phyloP scores from a whole-genome alignment of 306 rosid species.

The Carpinus fangiana region DNA sequence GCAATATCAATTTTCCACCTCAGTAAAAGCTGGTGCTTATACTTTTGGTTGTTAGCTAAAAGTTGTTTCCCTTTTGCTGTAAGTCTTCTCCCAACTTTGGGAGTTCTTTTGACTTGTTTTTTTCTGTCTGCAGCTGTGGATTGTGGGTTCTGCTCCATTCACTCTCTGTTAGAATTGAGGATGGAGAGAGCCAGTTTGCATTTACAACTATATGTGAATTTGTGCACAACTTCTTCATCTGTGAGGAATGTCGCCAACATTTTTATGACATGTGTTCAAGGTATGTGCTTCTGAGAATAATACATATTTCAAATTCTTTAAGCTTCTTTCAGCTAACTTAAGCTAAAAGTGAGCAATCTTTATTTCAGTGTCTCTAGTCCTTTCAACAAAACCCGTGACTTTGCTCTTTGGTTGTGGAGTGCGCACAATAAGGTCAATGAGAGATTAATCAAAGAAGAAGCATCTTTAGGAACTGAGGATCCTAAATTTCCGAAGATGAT shows the following conservation, averaged over 20 bases:
- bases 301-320: conserved; percentile 17
- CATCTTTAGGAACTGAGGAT: conserved; percentile 62
- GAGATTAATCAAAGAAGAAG: conserved; percentile 81
- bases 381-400: conserved; percentile 77
- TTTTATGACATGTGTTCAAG: conserved; percentile 85
- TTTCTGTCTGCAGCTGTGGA: conserved; percentile 70
- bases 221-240: conserved; percentile 79
- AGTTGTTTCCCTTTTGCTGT: too few relatives aligned
- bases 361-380: conserved; percentile 68
- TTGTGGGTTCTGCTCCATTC: conserved; percentile 98
- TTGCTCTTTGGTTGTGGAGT: conserved; percentile 88
- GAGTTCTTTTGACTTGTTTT: neutral
- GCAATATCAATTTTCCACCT: neutral
- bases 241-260: conserved; percentile 97
- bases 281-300: conserved; percentile 33
- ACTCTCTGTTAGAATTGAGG: conserved; percentile 81
- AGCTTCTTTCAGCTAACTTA: conserved; percentile 5
- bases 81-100: neutral
- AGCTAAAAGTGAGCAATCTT: conserved; percentile 24
- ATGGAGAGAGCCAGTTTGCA: conserved; percentile 85
- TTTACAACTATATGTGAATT: conserved; percentile 79
- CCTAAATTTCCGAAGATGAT: conserved; percentile 89
- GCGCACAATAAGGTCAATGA: conserved; percentile 79
- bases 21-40: neutral
- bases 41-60: neutral